These are phyloP conservation scores for Agrocybe praecox DNA, from an alignment of 768 basidiomycete species.

Conservation along the genomic window DNA sequence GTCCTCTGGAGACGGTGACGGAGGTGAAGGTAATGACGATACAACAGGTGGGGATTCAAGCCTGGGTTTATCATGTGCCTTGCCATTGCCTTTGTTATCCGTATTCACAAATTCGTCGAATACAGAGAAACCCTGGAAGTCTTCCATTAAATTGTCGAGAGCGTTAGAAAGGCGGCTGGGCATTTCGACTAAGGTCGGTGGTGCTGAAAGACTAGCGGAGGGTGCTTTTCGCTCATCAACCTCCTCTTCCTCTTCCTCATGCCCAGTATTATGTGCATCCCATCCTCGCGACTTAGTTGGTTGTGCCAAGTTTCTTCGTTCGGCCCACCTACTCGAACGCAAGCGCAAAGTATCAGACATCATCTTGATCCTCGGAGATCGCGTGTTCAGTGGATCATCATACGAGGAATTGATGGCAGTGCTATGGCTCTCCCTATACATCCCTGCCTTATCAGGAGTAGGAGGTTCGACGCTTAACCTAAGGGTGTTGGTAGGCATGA, in stretches of 20 bases:
- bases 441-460: constrained; percentile 33
- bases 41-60: neutral
- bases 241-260: neutral
- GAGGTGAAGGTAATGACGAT: neutral
- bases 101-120: neutral
- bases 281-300: constrained; percentile 10
- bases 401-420: neutral
- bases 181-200: neutral
- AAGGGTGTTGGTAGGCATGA: constrained; percentile 22
- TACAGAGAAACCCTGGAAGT: constrained; percentile 1
- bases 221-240: neutral
- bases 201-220: neutral
- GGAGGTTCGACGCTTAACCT: constrained; percentile 45
- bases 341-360: constrained; percentile 57
- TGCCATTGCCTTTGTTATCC: neutral
- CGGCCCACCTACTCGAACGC: constrained; percentile 62
- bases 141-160: constrained; percentile 5
- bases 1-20: neutral
- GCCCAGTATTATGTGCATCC: constrained; percentile 8
- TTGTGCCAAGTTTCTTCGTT: constrained; percentile 50
- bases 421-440: neutral
- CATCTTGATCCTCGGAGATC: constrained; percentile 35
- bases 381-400: constrained; percentile 7
- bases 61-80: neutral
- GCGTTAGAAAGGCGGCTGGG: constrained; percentile 9